Base-by-base conservation (phyloP, 805 yeast species). In the Ogataea henricii region DNA sequence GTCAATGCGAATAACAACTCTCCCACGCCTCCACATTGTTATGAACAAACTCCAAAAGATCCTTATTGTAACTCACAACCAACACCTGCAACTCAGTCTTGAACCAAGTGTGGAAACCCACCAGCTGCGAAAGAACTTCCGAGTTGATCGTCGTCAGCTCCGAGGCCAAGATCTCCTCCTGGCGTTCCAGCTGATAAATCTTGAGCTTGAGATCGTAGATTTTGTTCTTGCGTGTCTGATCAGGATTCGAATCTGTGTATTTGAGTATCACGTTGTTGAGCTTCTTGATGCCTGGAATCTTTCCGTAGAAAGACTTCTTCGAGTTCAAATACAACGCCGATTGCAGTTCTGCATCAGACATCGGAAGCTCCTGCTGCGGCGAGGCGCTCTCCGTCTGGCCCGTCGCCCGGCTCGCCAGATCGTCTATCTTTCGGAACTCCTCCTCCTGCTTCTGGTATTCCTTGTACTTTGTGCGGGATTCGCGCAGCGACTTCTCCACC, bases 171-270 rank as follows among this genome's bases (percentile, higher is more conserved):
- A 66, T 45, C 13, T 55, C 60, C 21, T 51, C 51, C 45, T 69
- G 73, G 41, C 63, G 56, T 29, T 63, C 63, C 42, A 65, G 56
- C 45, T 66, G 68, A 35, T 60, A 62, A 2, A 67, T 51, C 45
- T 60, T 58, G 36, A 67, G 45, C 41, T 61, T 65, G 23, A 67
- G 43, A 37, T 61, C 58, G 43, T 64, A 60, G 6, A 62, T 45
- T 30, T 65, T 64, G 27, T 59, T 63, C 36, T 60, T 57, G 32
- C 71, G 48, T 5, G 72, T 66, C 40, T 60, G 66, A 26, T 66
- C 70, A 1, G 69, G 70, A 48, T 67, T 62, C 1, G 60, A 52
- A 39, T 68, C 72, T 26, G 68, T 66, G 48, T 67, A 66, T 40
- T 67, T 65, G 25, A 57, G 52, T 3, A 68, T 56, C 29, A 63